Conservation (phyloP, 257 asterid species). For the Leptodermis oblonga region DNA sequence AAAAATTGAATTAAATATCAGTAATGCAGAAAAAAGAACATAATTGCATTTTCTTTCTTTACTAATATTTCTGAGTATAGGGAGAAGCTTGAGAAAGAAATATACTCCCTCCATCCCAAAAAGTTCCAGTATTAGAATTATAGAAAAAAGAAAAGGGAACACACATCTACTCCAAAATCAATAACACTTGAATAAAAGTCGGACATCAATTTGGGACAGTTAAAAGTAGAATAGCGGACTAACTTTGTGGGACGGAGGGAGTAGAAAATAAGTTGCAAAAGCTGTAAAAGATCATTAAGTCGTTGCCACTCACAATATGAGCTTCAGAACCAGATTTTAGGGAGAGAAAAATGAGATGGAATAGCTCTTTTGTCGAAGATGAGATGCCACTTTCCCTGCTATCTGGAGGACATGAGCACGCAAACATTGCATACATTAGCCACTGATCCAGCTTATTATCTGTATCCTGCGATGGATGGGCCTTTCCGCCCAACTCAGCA, state of each 20-base stretch:
- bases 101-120: no score
- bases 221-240: no score
- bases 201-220: no score
- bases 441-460: constrained; percentile 97
- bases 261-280: background rate
- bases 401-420: constrained; percentile 88
- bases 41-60: constrained; percentile 14
- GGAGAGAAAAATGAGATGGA: constrained; percentile 93
- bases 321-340: constrained; percentile 93
- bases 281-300: constrained; percentile 3
- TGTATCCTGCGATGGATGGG: constrained; percentile 88
- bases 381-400: constrained; percentile 86
- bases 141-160: no score
- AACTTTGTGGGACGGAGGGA: no score
- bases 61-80: background rate
- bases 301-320: constrained; percentile 64
- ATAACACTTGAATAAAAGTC: no score
- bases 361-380: constrained; percentile 81
- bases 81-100: constrained; percentile 7
- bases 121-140: no score
- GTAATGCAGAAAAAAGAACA: constrained; percentile 5
- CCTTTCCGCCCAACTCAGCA: constrained; percentile 94
- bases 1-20: constrained; percentile 13
- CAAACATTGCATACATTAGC: constrained; percentile 98
- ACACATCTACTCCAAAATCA: no score